Evolutionary conservation across 176 grass and related monocot species (phyloP), one percentile per base, ranked within the genome.

Genomic region (Zoysia japonica): DNA sequence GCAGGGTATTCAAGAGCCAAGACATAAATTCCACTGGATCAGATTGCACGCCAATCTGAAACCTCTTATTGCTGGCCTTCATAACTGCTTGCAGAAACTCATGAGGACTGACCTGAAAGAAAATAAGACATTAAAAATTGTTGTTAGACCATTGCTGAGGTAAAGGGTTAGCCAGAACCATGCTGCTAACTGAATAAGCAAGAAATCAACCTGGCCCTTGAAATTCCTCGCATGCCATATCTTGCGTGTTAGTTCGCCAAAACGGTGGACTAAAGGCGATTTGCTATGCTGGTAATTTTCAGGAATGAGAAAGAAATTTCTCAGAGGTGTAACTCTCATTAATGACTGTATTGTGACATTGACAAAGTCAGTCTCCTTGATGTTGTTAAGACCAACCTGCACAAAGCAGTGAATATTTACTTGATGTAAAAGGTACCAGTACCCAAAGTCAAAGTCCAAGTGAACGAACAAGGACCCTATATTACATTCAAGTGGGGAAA

Each of bases 301-400:
- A 70, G 92, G 96, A 45, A 98, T 98, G 59, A 98, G 89, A 87
- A 98, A 98, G 84, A 98, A 98, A 83, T 98, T 98, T 80, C 96
- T 92, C 81, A 98, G 76, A 80, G 95, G 95, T 35, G 96, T 94
- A 49, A 98, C 82, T 82, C 96, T 90, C 96, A 98, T 98, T 64
- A 98, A 77, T 37, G 96, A 94, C 62, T 98, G 96, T 85, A 94
- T 98, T 75, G 96, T 98, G 71, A 94, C 96, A 64, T 98, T 98
- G 62, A 98, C 79, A 87, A 98, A 98, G 64, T 98, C 96, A 47
- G 96, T 98, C 84, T 98, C 96, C 83, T 98, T 92, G 51, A 98
- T 98, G 81, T 98, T 98, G 80, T 98, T 98, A 83, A 98, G 96
- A 94, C 96, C 96, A 76, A 98, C 90, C 96, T 98, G 68, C 82